Base-by-base conservation (phyloP, 1,139 yeast species). In the Debaryomyces psychrophilus region DNA sequence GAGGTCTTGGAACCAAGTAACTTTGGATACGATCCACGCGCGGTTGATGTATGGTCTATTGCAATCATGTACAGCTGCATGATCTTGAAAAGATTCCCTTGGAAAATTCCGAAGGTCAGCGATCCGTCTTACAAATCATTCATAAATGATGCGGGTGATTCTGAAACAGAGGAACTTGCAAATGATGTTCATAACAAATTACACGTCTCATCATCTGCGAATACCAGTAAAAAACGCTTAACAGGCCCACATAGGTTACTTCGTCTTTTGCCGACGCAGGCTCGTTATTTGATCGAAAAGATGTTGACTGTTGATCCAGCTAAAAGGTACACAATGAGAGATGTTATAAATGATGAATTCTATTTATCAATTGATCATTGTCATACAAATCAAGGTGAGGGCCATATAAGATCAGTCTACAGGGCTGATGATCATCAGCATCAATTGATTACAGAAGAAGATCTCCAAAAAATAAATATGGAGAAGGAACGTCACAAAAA, bases 61-160 rank as follows among this genome's bases (percentile, higher is more conserved):
- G 95, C 90, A 1, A 83, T 87, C 12, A 85, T 87, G 46, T 87
- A 74, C 58, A 84, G 88, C 58, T 86, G 93, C 63, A 85, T 87
- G 90, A 70, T 81, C 6, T 67, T 85, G 47, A 77, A 80, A 57
- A 68, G 90, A 53, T 87, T 87, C 62, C 95, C 95, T 1, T 87
- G 95, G 95, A 85, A 85, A 57, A 74, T 83, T 6, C 92, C 93
- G 23, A 79, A 80, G 54, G 65, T 68, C 27, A 66, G 76, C 14
- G 90, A 85, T 57, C 77, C 79, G 29, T 77, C 83, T 59, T 69
- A 66, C 71, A 58, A 78, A 62, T 63, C 75, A 60, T 65, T 65
- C 68, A 69, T 73, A 57, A 64, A 60, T 5, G 43, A 48, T 28
- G 25, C 47, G 2, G 43, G 49, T 43, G 51, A 49, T 31, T 37